Evolutionary conservation across 2,329 filamentous ascomycete genomes (phyloP), one percentile per base, ranked within the genome.

Genomic region (Xylaria sp.): DNA sequence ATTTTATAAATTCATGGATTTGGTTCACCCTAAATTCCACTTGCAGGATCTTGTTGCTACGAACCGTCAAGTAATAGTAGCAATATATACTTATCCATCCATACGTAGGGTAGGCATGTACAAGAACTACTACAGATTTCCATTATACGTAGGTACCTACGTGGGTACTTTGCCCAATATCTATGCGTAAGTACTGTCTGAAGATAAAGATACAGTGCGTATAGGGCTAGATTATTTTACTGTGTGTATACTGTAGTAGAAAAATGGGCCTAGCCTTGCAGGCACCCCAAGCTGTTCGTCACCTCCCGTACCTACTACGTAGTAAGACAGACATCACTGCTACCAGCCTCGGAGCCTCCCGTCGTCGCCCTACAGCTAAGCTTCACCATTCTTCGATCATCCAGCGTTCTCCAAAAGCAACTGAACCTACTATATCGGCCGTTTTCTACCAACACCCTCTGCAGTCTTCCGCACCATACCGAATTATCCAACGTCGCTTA

Each of bases 231-330:
- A 36, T 17, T 22, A n/a, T 47, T 11, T 13, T n/a, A 56, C 31
- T 57, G 61, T 57, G 20, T 25, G 6, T 20, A 11, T 25, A 64
- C 62, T 22, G 17, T 49, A 33, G 7, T 29, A 44, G 25, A 68
- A 68, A 64, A 59, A 39, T 29, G 61, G 69, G 66, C 62, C 65
- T 36, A 64, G 65, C 61, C 64, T 69, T 63, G 55, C 68, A 68
- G 70, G 70, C 70, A 71, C 65, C 70, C 64, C 61, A 68, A 69
- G 69, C 67, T 71, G 63, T 67, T 72, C 70, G 70, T 72, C 70
- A 72, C 65, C 70, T 62, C 27, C 27, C 7, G 17, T 29, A 55
- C 45, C 42, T 54, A 27, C 20, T 22, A 38, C 25, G n/a, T 5
- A 49, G 15, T 25, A 47, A 25, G n/a, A n/a, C n/a, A 2, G 13